These are phyloP conservation scores for Cynara cardunculus DNA, from an alignment of 129 eudicot species.

Conservation along the genomic window DNA sequence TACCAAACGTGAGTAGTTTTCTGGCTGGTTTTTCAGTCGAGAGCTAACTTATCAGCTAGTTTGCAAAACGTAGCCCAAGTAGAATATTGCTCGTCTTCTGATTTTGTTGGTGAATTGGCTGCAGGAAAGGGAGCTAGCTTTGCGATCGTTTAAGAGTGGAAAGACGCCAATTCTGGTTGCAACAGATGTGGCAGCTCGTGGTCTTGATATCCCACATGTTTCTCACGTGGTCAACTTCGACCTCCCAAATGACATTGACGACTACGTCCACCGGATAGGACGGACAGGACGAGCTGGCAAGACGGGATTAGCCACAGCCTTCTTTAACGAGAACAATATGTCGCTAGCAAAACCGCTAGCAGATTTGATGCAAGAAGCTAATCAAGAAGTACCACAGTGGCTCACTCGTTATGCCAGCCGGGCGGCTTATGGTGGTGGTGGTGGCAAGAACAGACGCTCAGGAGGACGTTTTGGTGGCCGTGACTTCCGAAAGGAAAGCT, in stretches of 20 bases:
- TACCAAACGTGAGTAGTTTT: no score
- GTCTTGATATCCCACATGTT: slow-evolving; percentile 77
- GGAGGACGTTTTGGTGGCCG: slow-evolving; percentile 43
- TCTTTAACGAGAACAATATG: slow-evolving; percentile 51
- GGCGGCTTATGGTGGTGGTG: slow-evolving; percentile 37
- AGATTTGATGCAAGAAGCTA: slow-evolving; percentile 52
- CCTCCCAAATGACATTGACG: slow-evolving; percentile 80
- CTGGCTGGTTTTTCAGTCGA: no score
- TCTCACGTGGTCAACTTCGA: slow-evolving; percentile 80
- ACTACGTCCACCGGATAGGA: slow-evolving; percentile 85
- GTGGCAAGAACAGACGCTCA: slow-evolving; percentile 31
- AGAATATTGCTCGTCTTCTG: background rate
- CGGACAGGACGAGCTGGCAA: slow-evolving; percentile 90
- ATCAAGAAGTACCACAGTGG: slow-evolving; percentile 42
- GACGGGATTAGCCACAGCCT: slow-evolving; percentile 74
- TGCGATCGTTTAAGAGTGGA: slow-evolving; percentile 81
- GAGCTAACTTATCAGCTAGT: background rate
- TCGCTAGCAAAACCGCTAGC: slow-evolving; percentile 53
- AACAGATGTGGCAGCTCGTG: slow-evolving; percentile 85
- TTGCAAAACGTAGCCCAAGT: no score
- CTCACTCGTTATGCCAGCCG: slow-evolving; percentile 34
- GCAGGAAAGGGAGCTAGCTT: slow-evolving; percentile 72
- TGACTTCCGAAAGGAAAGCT: slow-evolving; percentile 30
- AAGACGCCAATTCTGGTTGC: slow-evolving; percentile 76
- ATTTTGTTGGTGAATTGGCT: slow-evolving; percentile 1